phyloP scores from a whole-genome alignment of 2,329 filamentous ascomycete species.

The Aureobasidium zeae region DNA sequence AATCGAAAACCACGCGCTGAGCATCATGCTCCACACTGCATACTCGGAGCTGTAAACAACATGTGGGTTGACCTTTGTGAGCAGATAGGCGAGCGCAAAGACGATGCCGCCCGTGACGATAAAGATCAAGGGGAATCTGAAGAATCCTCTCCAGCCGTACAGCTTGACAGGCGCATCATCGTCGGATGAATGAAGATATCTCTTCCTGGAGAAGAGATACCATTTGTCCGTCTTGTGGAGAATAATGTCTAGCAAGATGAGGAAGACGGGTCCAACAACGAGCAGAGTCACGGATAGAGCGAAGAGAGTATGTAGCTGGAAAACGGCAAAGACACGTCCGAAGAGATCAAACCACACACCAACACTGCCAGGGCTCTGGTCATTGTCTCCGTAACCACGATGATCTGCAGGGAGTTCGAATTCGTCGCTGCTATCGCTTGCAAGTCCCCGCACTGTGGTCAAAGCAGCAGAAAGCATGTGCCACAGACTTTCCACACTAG shows the following conservation, averaged over 20 bases:
- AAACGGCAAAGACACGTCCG: constrained; percentile 67
- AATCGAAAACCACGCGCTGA: constrained; percentile 68
- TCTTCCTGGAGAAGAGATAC: constrained; percentile 70
- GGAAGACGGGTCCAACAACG: constrained; percentile 64
- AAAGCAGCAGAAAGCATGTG: constrained; percentile 88
- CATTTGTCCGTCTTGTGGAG: constrained; percentile 68
- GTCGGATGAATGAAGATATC: constrained; percentile 51
- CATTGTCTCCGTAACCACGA: constrained; percentile 51
- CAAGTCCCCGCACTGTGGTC: constrained; percentile 61
- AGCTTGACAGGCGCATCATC: constrained; percentile 52
- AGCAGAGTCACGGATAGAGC: constrained; percentile 78
- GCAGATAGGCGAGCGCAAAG: constrained; percentile 61
- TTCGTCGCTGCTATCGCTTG: constrained; percentile 54
- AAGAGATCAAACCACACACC: constrained; percentile 95
- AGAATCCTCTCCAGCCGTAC: constrained; percentile 71
- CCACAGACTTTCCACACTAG: constrained; percentile 65
- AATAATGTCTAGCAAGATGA: constrained; percentile 60
- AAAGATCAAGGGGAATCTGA: constrained; percentile 72
- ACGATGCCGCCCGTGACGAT: constrained; percentile 58
- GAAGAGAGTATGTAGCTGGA: constrained; percentile 74
- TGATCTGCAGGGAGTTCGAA: constrained; percentile 55
- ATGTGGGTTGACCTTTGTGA: constrained; percentile 76
- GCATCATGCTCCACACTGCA: constrained; percentile 77
- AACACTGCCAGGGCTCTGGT: constrained; percentile 49
- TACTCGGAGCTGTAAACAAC: constrained; percentile 88